phyloP scores from a whole-genome alignment of 345 rosid genomes.

The Schrenkiella parvula region DNA sequence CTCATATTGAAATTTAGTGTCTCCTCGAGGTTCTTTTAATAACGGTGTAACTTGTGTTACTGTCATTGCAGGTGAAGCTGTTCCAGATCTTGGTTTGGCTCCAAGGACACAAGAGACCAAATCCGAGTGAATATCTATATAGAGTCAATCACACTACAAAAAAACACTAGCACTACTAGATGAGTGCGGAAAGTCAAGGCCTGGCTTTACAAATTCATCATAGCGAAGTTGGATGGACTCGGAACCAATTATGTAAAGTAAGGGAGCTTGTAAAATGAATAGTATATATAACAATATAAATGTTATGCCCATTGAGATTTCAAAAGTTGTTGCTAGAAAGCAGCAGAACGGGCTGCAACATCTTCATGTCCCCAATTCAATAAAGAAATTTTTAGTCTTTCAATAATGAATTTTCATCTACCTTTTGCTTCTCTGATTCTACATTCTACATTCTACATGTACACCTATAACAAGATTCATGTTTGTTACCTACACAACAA shows the following conservation, averaged over 20 bases:
- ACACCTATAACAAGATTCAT: slow-evolving; percentile 15
- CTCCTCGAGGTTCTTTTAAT: not conserved
- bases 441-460: slow-evolving; percentile 28
- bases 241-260: not conserved
- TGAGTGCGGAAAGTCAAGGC: not conserved
- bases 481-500: slow-evolving; percentile 18
- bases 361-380: not conserved
- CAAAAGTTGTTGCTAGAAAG: not conserved
- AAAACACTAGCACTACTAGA: not conserved
- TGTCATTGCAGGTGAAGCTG: slow-evolving; percentile 44
- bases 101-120: slow-evolving; percentile 16
- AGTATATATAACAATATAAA: not conserved
- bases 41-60: not conserved
- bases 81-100: slow-evolving; percentile 35
- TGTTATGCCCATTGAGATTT: not conserved
- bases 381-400: not conserved
- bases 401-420: slow-evolving; percentile 19
- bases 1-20: not conserved
- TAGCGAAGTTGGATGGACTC: not conserved
- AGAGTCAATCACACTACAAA: not conserved
- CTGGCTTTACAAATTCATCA: not conserved
- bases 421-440: slow-evolving; percentile 4
- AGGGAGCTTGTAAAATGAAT: slow-evolving; percentile 15
- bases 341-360: slow-evolving; percentile 2
- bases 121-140: slow-evolving; percentile 9